Conservation (phyloP, 495 filamentous ascomycete genomes). For the Haplographium delicatum region DNA sequence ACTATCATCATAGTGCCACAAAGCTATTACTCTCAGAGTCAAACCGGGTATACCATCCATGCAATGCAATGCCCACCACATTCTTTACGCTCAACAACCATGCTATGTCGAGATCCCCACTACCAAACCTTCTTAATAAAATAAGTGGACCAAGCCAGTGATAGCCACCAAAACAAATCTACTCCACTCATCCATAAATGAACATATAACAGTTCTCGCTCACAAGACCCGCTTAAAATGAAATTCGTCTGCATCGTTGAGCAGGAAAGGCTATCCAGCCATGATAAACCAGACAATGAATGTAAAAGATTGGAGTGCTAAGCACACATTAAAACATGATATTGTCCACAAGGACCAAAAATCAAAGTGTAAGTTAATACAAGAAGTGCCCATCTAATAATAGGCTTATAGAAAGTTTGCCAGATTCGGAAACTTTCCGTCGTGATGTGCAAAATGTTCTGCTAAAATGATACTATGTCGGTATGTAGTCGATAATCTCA, state of each 20-base stretch:
- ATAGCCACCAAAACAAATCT: constrained; percentile 1
- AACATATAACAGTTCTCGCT: background rate
- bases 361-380: constrained; percentile 14
- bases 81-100: background rate
- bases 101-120: background rate
- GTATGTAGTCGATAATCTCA: background rate
- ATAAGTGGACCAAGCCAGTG: constrained; percentile 5
- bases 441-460: background rate
- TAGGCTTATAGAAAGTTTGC: background rate
- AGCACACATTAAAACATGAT: constrained; percentile 10
- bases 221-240: background rate
- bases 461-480: background rate
- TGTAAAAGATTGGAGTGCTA: constrained; percentile 5
- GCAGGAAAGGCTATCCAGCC: constrained; percentile 1
- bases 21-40: background rate
- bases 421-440: background rate
- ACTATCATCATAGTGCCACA: background rate
- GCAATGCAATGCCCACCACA: constrained; percentile 6
- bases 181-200: background rate
- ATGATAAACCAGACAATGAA: constrained; percentile 4
- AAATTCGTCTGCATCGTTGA: constrained; percentile 13
- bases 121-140: background rate
- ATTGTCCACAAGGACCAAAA: constrained; percentile 7
- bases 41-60: constrained; percentile 10
- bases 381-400: constrained; percentile 8